A percentile compares a stretch with the other conserved stretches of the same genome.
Evolutionary conservation across 148 eudicot genomes (phyloP).

Genomic region (Chenopodium album): DNA sequence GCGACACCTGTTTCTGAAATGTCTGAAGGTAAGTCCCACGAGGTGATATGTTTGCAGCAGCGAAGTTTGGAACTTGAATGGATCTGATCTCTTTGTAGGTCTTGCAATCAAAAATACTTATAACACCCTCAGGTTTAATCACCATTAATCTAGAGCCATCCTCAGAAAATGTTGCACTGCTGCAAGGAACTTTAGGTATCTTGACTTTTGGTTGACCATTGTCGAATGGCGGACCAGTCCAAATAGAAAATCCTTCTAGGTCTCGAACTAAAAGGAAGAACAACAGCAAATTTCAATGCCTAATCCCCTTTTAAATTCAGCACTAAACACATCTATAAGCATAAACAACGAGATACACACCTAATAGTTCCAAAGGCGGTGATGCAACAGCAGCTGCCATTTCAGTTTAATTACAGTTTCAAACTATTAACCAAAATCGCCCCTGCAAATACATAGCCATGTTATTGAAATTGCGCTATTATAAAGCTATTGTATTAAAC

Average conservation of each 20-base stretch:
- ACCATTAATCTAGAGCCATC: conserved; percentile 83
- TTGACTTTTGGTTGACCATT: conserved; percentile 64
- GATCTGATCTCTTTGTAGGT: conserved; percentile 58
- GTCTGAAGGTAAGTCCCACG: conserved; percentile 86
- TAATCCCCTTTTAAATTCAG: neutral
- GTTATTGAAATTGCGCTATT: neutral
- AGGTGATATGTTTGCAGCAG: conserved; percentile 70
- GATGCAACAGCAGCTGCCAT: conserved; percentile 51
- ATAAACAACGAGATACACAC: conserved; percentile 19
- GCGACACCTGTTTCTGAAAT: conserved; percentile 65
- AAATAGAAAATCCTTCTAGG: conserved; percentile 63
- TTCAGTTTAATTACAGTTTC: conserved; percentile 3
- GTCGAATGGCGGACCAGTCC: conserved; percentile 80
- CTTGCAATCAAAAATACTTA: conserved; percentile 65
- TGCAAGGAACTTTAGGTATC: conserved; percentile 60
- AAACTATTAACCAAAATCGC: neutral
- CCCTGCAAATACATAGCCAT: conserved; percentile 4
- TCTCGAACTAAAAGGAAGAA: conserved; percentile 56
- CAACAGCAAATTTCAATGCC: neutral
- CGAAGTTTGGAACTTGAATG: conserved; percentile 53
- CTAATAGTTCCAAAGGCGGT: conserved; percentile 59
- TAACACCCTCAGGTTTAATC: conserved; percentile 49
- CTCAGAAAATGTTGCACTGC: conserved; percentile 67
- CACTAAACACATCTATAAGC: neutral
- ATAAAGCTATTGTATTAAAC: neutral